Evolutionary conservation across 1,284 basidiomycete genomes (phyloP), one percentile per base, ranked within the genome.

Genomic region (Porodaedalea pini): DNA sequence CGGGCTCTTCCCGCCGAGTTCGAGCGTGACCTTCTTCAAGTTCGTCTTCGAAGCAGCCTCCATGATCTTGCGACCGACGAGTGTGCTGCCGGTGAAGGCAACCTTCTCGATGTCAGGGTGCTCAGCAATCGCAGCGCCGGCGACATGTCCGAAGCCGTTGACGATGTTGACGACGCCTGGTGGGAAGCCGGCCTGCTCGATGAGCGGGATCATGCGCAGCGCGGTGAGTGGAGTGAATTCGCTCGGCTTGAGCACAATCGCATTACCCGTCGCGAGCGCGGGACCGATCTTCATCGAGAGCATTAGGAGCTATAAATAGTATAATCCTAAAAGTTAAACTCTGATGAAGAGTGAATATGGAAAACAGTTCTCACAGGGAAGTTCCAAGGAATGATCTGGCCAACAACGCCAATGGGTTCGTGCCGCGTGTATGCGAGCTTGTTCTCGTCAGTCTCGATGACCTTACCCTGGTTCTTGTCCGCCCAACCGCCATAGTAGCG

Each of bases 1-100:
- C 21, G 93, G 90, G 60, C 86, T 88, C 80, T 97, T 98, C 36
- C 94, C 94, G 37, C 94, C 94, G 49, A 98, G 82, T 75, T 98
- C 94, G 65, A 97, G 84, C 3, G 92, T 93, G 51, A 96, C 88
- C 51, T 82, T 83, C 78, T 96, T 96, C 65, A 98, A 71, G 71
- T 97, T 95, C 49, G 80, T 86, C 73, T 86, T 83, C 3, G 92
- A 85, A 0, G 93, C 85, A 0, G 88, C 82, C 66, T 90, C 83
- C 80, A 93, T 84, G 72, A 98, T 85, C 70, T 88, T 86, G 21
- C 92, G 82, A 3, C 95, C 95, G 32, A 92, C 86, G 43, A 88
- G 77, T 1, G 90, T 93, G 55, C 77, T 81, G 15, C 88, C 88
- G 1, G 88, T 90, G 75, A 90, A 90, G 3, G 93, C 79, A 23